A percentile compares a stretch with the other conserved stretches of the same genome.
Evolutionary conservation across 495 filamentous ascomycete species (phyloP).

Genomic region (Terfezia claveryi): DNA sequence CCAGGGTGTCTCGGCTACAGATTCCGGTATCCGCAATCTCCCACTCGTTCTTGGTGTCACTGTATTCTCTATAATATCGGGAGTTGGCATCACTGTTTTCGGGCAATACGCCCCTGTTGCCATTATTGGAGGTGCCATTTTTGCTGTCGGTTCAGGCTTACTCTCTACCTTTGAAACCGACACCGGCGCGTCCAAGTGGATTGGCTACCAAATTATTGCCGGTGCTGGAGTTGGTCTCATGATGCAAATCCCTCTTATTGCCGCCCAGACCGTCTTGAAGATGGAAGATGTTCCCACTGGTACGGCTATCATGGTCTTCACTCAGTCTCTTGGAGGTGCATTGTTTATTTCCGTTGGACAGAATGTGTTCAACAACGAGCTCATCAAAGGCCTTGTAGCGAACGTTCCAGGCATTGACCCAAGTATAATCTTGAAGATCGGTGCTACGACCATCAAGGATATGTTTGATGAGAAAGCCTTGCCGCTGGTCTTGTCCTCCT

Average conservation of each 20-base stretch:
- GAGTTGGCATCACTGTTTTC: conserved; percentile 34
- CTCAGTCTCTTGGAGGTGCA: conserved; percentile 49
- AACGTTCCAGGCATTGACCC: conserved; percentile 32
- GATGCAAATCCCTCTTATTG: conserved; percentile 45
- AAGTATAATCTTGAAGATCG: conserved; percentile 30
- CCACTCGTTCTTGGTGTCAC: conserved; percentile 47
- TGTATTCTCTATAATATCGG: conserved; percentile 36
- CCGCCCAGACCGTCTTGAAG: conserved; percentile 43
- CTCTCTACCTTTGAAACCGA: conserved; percentile 38
- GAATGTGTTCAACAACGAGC: conserved; percentile 53
- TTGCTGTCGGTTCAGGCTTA: conserved; percentile 46
- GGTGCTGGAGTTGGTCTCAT: conserved; percentile 48
- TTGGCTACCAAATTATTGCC: conserved; percentile 47
- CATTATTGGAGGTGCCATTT: conserved; percentile 34
- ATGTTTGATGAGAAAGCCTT: conserved; percentile 27
- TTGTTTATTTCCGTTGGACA: conserved; percentile 56
- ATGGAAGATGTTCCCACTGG: conserved; percentile 42
- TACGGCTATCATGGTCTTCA: conserved; percentile 43
- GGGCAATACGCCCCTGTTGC: conserved; percentile 68
- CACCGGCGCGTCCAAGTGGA: conserved; percentile 38
- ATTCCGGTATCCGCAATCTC: conserved; percentile 56
- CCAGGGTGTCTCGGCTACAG: conserved; percentile 41
- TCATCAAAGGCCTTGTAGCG: conserved; percentile 32
- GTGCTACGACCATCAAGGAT: conserved; percentile 42
- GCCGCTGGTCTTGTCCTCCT: conserved; percentile 37